These are phyloP conservation scores for Penicillium sp. DNA, from an alignment of 2,329 filamentous ascomycete genomes.

Conservation along the genomic window DNA sequence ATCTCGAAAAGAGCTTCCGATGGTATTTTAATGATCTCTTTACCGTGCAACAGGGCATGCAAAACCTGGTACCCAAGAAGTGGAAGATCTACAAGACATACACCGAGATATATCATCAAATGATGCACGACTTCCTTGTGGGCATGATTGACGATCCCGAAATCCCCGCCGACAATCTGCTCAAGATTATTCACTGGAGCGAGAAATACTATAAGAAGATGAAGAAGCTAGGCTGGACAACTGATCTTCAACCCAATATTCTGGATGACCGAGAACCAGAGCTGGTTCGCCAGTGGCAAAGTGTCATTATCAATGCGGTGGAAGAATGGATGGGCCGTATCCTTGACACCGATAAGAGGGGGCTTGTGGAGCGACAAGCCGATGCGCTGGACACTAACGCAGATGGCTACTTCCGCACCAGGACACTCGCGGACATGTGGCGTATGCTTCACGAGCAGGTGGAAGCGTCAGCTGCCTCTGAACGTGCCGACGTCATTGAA, in stretches of 20 bases:
- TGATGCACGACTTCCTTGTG: slow-evolving; percentile 93
- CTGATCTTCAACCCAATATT: slow-evolving; percentile 76
- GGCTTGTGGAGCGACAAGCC: slow-evolving; percentile 70
- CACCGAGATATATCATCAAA: slow-evolving; percentile 78
- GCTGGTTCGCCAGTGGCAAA: slow-evolving; percentile 85
- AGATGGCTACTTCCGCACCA: slow-evolving; percentile 86
- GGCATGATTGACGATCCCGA: slow-evolving; percentile 76
- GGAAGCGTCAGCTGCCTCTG: slow-evolving; percentile 73
- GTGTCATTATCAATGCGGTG: slow-evolving; percentile 89
- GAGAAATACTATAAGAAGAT: slow-evolving; percentile 97
- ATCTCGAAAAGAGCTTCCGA: slow-evolving; percentile 77
- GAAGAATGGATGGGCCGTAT: slow-evolving; percentile 98
- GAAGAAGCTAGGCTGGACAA: slow-evolving; percentile 74
- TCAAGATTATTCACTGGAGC: slow-evolving; percentile 90
- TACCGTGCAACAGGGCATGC: slow-evolving; percentile 89
- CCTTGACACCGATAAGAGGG: slow-evolving; percentile 70
- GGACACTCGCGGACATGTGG: slow-evolving; percentile 91
- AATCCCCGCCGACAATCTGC: slow-evolving; percentile 76
- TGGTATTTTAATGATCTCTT: slow-evolving; percentile 99
- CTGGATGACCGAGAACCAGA: slow-evolving; percentile 87
- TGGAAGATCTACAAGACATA: slow-evolving; percentile 95
- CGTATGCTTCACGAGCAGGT: slow-evolving; percentile 94
- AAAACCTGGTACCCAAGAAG: slow-evolving; percentile 83
- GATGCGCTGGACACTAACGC: slow-evolving; percentile 82
- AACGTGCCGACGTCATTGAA: slow-evolving; percentile 84